Evolutionary conservation across 345 rosid genomes (phyloP).

Genomic region (Syzygium jambos): DNA sequence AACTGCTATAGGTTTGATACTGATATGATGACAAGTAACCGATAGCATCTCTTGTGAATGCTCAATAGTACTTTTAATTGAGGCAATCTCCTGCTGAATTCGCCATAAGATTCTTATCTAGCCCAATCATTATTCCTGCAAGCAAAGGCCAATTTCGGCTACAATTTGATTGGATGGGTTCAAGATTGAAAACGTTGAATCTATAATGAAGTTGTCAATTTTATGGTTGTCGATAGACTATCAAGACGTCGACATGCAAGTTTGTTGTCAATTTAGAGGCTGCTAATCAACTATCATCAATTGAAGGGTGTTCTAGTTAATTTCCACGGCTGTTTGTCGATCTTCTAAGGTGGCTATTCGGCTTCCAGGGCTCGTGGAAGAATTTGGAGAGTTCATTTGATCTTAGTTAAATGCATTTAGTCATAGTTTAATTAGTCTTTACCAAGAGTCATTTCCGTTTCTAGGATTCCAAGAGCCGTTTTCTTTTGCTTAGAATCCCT

Average conservation of each 20-base stretch:
- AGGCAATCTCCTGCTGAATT: not conserved
- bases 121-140: not conserved
- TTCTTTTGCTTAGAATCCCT: too few species aligned
- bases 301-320: not conserved
- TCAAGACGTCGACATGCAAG: not conserved
- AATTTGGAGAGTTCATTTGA: too few species aligned
- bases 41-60: not conserved
- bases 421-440: too few species aligned
- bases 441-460: too few species aligned
- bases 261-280: not conserved
- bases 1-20: conserved; percentile 53
- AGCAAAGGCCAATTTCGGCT: not conserved
- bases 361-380: too few species aligned
- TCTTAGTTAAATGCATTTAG: too few species aligned
- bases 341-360: too few species aligned
- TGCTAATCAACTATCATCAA: not conserved
- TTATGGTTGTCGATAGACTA: not conserved
- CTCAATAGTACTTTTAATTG: not conserved
- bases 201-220: too few species aligned
- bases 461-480: too few species aligned
- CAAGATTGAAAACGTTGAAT: not conserved
- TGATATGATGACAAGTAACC: not conserved
- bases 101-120: not conserved
- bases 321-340: too few species aligned
- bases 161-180: not conserved